Base-by-base conservation (phyloP, 2,329 filamentous ascomycete species). In the Aciculosporium take region DNA sequence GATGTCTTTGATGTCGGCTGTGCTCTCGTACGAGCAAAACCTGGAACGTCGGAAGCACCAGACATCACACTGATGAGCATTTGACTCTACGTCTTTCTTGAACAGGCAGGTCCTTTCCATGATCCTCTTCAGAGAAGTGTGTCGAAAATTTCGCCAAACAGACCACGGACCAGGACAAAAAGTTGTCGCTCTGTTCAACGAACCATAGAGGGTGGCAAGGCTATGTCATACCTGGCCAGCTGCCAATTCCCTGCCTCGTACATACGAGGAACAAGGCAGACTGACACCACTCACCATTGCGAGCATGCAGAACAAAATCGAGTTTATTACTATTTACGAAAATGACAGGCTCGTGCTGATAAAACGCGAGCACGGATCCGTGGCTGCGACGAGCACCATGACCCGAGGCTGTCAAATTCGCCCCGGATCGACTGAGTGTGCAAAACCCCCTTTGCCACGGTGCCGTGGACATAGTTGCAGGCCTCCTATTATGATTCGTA, bases 71-170 rank as follows among this genome's bases (percentile, higher is more conserved):
- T 23, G 34, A 36, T 36, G 21, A 25, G n/a, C 21, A 25, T 17
- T n/a, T n/a, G n/a, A n/a, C n/a, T 25, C 8, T 6, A 36, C 7
- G 34, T n/a, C 17, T 36, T 36, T 17, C 34, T 36, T 7, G 34
- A 36, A 36, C 24, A 36, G 34, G 34, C 24, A 36, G 34, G 34
- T 36, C 21, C 34, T 36, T 36, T 36, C 34, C 34, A 36, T 36
- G n/a, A 32, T 15, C 30, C 30, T 32, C 23, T n/a, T n/a, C n/a
- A n/a, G n/a, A n/a, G n/a, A n/a, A n/a, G n/a, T 7, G n/a, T 23
- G n/a, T 36, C 13, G 34, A 36, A n/a, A 17, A 10, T 25, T n/a
- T 36, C n/a, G 4, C 8, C 34, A 25, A 15, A 36, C 23, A 18
- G 18, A 36, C 15, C 12, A 15, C 34, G 25, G 23, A 25, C 21